phyloP scores from a whole-genome alignment of 345 rosid species.

The Hevea brasiliensis region DNA sequence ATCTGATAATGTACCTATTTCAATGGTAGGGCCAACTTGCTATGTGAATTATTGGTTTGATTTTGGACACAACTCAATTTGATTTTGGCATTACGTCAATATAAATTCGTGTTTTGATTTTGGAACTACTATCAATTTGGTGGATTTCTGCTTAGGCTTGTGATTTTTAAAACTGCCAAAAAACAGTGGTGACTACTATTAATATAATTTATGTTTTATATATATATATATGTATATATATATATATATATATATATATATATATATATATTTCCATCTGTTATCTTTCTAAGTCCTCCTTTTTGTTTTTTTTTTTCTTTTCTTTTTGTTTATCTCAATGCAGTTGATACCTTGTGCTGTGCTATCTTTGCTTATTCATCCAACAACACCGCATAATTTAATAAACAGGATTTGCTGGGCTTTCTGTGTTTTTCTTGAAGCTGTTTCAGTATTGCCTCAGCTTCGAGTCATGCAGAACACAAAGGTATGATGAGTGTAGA shows the following conservation, averaged over 20 bases:
- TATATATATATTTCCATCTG: no score
- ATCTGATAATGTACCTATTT: neutral
- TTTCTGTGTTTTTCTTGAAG: conserved; percentile 35
- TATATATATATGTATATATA: no score
- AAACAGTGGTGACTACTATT: neutral
- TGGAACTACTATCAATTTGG: neutral
- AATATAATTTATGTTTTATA: neutral
- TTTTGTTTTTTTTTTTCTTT: neutral
- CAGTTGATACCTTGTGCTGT: conserved; percentile 32
- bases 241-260: no score
- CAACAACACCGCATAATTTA: conserved; percentile 23
- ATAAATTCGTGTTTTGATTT: neutral
- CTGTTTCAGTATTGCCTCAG: conserved; percentile 35
- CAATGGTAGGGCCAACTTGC: neutral
- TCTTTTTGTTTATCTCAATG: neutral
- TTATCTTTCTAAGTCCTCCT: no score
- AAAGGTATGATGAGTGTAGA: conserved; percentile 17
- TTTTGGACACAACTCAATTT: neutral
- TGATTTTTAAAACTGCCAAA: neutral
- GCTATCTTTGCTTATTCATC: conserved; percentile 29
- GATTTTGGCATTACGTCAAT: neutral
- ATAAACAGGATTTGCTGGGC: conserved; percentile 33
- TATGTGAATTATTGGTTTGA: neutral
- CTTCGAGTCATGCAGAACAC: conserved; percentile 37
- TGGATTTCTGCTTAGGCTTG: neutral